A percentile compares a stretch with the other conserved stretches of the same genome.
phyloP scores from a whole-genome alignment of 192 early-diverging fungal species.

The Linnemannia hyalina region DNA sequence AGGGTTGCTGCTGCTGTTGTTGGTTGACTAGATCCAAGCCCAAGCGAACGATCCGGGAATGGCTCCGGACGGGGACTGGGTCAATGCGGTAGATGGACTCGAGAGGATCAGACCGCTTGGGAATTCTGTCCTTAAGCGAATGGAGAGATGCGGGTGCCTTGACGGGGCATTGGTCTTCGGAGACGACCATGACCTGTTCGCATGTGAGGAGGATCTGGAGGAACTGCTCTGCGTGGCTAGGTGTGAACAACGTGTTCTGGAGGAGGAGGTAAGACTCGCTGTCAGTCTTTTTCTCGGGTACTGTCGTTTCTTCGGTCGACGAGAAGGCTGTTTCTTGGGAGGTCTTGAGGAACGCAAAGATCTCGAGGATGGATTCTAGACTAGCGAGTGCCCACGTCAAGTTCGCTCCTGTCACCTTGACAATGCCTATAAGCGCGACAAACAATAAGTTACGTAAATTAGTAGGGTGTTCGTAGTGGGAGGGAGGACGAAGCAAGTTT shows the following conservation, averaged over 20 bases:
- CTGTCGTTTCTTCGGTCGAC: too few species aligned
- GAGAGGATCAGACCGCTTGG: slow-evolving; percentile 40
- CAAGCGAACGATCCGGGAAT: slow-evolving; percentile 30
- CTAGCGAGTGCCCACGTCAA: slow-evolving; percentile 37
- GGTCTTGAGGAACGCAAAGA: slow-evolving; percentile 32
- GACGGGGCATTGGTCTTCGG: slow-evolving; percentile 34
- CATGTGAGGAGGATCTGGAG: slow-evolving; percentile 26
- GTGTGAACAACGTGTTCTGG: slow-evolving; percentile 8
- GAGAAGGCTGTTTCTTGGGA: background rate
- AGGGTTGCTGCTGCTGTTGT: background rate
- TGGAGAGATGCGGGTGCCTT: slow-evolving; percentile 1
- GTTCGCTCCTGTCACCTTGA: slow-evolving; percentile 31
- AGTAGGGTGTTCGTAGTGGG: too few species aligned
- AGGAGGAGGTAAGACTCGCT: too few species aligned
- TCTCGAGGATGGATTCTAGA: slow-evolving; percentile 41
- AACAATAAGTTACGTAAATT: background rate
- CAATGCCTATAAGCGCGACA: slow-evolving; percentile 2
- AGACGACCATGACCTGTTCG: slow-evolving; percentile 41
- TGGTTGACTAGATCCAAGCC: slow-evolving; percentile 12
- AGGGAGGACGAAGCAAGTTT: background rate
- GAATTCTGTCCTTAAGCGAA: slow-evolving; percentile 5
- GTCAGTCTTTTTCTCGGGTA: background rate
- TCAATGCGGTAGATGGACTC: slow-evolving; percentile 35
- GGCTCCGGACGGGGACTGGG: slow-evolving; percentile 36
- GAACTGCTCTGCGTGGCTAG: slow-evolving; percentile 3